Base-by-base conservation (phyloP, 805 yeast species). In the Blastobotrys chiropterorum region DNA sequence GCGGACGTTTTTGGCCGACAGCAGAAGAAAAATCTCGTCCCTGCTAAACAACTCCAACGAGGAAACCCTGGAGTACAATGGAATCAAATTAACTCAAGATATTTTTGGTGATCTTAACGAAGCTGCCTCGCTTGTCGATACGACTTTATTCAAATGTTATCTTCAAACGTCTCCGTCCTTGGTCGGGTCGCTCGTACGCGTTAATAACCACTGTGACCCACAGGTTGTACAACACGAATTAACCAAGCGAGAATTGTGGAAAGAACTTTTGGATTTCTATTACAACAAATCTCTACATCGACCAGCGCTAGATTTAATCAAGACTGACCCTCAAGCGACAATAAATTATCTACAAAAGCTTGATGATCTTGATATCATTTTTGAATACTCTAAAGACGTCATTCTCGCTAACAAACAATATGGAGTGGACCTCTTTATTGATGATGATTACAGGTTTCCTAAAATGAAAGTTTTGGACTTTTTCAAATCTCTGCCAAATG, bases 181-280 rank as follows among this genome's bases (percentile, higher is more conserved):
- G 64, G 77, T 92, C 13, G 96, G 92, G 0, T 94, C 98, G 0
- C 77, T 92, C 17, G 73, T 92, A 3, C 73, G 98, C 47, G 75
- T 89, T 1, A 78, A 80, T 22, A 94, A 90, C 65, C 72, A 74
- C 58, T 89, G 97, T 69, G 83, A 84, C 59, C 75, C 83, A 3
- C 70, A 72, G 1, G 73, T 79, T 1, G 95, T 88, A 1, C 78
- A 79, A 47, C 65, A 68, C 8, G 75, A 78, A 48, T 74, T 89
- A 26, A 65, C 74, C 8, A 26, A 26, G 11, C 50, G 54, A 5
- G 62, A 68, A 2, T 70, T 75, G 5, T 69, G 72, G 2, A 76
- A 79, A 62, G 97, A 89, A 59, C 71, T 90, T 42, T 75, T 88
- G 6, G 95, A 86, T 61, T 90, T 87, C 62, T 87, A 85, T 59